Percentiles rank a stretch among this genome's conserved stretches.
These are phyloP conservation scores for Collybia mongolica DNA, from an alignment of 768 basidiomycete species.

Conservation along the genomic window DNA sequence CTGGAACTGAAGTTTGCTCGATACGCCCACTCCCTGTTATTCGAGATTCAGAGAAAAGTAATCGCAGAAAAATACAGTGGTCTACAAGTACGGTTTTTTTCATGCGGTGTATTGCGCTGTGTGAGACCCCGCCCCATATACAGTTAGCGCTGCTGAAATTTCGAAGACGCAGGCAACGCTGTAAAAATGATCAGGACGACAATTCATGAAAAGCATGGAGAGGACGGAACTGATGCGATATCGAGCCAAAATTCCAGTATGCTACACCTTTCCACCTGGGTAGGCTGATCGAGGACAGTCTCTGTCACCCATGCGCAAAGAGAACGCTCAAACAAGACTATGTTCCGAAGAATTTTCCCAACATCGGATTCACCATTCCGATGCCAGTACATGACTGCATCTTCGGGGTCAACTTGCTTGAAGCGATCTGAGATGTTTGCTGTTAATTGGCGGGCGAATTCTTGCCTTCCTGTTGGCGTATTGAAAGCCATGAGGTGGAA, in stretches of 20 bases:
- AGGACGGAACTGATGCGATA: constrained; percentile 38
- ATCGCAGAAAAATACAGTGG: constrained; percentile 1
- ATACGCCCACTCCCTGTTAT: constrained; percentile 17
- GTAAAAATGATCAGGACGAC: constrained; percentile 5
- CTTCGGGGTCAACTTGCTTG: constrained; percentile 38
- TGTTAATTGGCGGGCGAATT: constrained; percentile 47
- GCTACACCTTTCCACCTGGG: constrained; percentile 18
- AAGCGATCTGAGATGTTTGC: constrained; percentile 34
- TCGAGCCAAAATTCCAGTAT: constrained; percentile 44
- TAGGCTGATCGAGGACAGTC: constrained; percentile 22
- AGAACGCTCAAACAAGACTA: constrained; percentile 33
- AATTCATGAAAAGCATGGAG: background rate
- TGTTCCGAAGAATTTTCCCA: constrained; percentile 22
- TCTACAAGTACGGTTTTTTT: constrained; percentile 34
- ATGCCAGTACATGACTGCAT: constrained; percentile 40
- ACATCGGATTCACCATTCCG: constrained; percentile 29
- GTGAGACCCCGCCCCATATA: constrained; percentile 41
- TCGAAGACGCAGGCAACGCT: constrained; percentile 44
- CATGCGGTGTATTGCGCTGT: constrained; percentile 33
- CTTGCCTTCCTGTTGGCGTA: constrained; percentile 32
- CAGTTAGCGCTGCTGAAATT: constrained; percentile 44
- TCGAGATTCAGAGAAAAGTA: background rate
- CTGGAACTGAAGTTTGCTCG: constrained; percentile 27
- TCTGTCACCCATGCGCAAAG: constrained; percentile 41
- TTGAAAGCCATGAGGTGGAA: constrained; percentile 31